Conservation (phyloP, 208 protist species). For the Endotrypanum monterogeii region DNA sequence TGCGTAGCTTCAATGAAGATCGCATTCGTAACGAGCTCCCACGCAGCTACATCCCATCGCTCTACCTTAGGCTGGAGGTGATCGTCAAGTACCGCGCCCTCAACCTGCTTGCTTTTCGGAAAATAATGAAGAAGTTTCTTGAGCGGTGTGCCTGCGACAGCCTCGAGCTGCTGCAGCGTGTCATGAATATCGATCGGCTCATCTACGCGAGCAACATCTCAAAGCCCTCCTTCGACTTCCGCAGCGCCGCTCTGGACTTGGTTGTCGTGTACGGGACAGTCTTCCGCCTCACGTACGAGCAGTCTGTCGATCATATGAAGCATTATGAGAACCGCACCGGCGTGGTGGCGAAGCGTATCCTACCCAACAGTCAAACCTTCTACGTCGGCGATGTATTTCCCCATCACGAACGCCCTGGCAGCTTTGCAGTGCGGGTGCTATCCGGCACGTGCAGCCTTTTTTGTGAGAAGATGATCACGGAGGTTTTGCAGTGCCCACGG, state of each 20-base stretch:
- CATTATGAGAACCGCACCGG: slow-evolving; percentile 54
- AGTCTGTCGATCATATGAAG: slow-evolving; percentile 42
- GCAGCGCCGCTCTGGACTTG: slow-evolving; percentile 54
- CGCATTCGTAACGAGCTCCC: slow-evolving; percentile 48
- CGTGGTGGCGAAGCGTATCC: slow-evolving; percentile 59
- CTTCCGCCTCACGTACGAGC: slow-evolving; percentile 68
- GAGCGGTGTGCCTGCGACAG: slow-evolving; percentile 77
- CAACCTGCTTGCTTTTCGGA: slow-evolving; percentile 75
- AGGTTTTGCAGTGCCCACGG: slow-evolving; percentile 68
- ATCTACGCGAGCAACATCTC: slow-evolving; percentile 55
- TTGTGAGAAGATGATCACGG: slow-evolving; percentile 79
- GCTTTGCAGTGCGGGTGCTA: slow-evolving; percentile 78
- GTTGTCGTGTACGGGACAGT: slow-evolving; percentile 83
- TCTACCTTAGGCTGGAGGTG: slow-evolving; percentile 68
- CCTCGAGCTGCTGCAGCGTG: slow-evolving; percentile 60
- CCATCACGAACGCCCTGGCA: slow-evolving; percentile 54
- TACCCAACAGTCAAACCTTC: slow-evolving; percentile 80
- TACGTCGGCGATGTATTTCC: slow-evolving; percentile 71
- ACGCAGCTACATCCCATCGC: slow-evolving; percentile 53
- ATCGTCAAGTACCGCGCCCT: slow-evolving; percentile 73
- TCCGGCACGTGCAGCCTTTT: slow-evolving; percentile 62
- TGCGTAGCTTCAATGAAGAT: slow-evolving; percentile 57
- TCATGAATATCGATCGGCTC: slow-evolving; percentile 48
- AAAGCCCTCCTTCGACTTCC: slow-evolving; percentile 61
- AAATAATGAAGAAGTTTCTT: slow-evolving; percentile 83